phyloP scores from a whole-genome alignment of 129 eudicot genomes.

The Daucus carota region DH1_v3.0 NC_030388.2:22775501-22776000 shows the following conservation, averaged over 20 bases:
- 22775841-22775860: conserved; percentile 46
- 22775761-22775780: neutral
- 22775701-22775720: neutral
- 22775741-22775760: neutral
- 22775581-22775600: no score
- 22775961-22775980: neutral
- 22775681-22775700: neutral
- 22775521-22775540: no score
- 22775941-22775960: conserved; percentile 57
- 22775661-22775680: neutral
- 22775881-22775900: conserved; percentile 58
- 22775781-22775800: neutral
- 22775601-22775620: no score
- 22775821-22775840: neutral
- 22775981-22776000: no score
- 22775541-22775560: no score
- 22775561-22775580: no score
- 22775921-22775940: conserved; percentile 60
- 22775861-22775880: conserved; percentile 55
- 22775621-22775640: no score
- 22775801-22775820: neutral
- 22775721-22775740: neutral
- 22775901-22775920: conserved; percentile 56
- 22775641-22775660: no score
- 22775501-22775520: no score